Conservation (phyloP, 1,139 yeast species). For the Yamadazyma kanchanaburiensis region DNA sequence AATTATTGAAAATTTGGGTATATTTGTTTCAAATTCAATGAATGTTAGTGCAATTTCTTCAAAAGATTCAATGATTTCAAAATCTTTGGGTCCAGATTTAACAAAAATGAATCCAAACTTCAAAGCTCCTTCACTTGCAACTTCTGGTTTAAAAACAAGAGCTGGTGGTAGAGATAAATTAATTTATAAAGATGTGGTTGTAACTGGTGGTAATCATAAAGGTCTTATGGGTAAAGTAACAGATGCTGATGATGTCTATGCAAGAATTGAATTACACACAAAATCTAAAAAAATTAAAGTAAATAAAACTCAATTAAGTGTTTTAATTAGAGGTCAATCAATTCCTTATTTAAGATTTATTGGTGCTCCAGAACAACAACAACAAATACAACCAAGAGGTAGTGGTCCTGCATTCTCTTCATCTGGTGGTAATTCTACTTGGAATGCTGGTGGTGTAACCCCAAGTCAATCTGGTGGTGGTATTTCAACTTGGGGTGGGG, state of each 20-base stretch:
- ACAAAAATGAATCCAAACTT: constrained; percentile 85
- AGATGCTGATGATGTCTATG: constrained; percentile 87
- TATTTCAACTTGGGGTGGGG: constrained; percentile 38
- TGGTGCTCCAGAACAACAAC: constrained; percentile 36
- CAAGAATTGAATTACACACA: constrained; percentile 91
- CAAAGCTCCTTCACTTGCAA: constrained; percentile 33
- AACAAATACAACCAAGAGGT: constrained; percentile 19
- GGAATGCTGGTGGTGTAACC: constrained; percentile 28
- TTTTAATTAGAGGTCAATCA: constrained; percentile 62
- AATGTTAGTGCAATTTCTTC: constrained; percentile 83
- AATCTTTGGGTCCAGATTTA: constrained; percentile 62
- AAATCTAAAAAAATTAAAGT: constrained; percentile 87
- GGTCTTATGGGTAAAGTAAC: constrained; percentile 92
- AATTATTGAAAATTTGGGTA: constrained; percentile 83
- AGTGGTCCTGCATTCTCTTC: constrained; percentile 42
- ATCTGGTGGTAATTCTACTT: constrained; percentile 34
- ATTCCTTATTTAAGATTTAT: constrained; percentile 81
- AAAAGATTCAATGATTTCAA: constrained; percentile 63
- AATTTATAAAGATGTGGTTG: constrained; percentile 78
- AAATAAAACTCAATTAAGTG: constrained; percentile 71
- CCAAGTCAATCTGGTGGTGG: constrained; percentile 30
- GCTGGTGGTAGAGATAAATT: constrained; percentile 78
- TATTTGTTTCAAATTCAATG: constrained; percentile 74
- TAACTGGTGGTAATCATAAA: constrained; percentile 87
- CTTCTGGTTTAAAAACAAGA: constrained; percentile 54